Base-by-base conservation (phyloP, 73 alveolate genomes). In the Stentor roeselii region DNA sequence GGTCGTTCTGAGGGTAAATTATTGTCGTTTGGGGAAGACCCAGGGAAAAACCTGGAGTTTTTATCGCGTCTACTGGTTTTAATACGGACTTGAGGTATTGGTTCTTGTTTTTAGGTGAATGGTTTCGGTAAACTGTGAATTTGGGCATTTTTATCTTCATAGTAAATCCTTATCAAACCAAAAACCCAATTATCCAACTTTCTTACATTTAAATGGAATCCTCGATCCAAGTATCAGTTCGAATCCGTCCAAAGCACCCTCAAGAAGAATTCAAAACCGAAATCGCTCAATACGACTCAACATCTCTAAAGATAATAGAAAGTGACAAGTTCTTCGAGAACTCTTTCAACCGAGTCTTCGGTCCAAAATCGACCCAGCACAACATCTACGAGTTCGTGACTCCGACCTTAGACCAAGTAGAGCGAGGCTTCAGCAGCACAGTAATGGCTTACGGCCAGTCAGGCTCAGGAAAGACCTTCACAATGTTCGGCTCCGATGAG, bases 381-480 rank as follows among this genome's bases (percentile, higher is more conserved):
- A 34, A 67, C 37, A 40, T 67, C 15, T 67, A 67, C 34, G 41
- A 67, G 37, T 67, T 67, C 41, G 41, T 67, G 27, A 40, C n/a
- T 11, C 41, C n/a, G 11, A n/a, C 34, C 34, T 14, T 67, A 27
- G 80, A 67, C 11, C 11, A 27, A 27, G 37, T 27, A n/a, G 37
- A 67, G 37, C 37, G 34, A 21, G 80, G 80, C 41, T 30, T 21
- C 14, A 67, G 80, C 80, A 60, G 98, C 34, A 93, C 99, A 21
- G 84, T 95, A n/a, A 92, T 95, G 59, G 98, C 99, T 4, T 95
- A 95, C 75, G 99, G 99, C 3, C 95, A 95, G 83, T 93, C 99
- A 21, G 99, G 99, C 2, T 86, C 96, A 77, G 94, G 94, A n/a
- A 88, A 88, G 74, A 88, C 94, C 6, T 76, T 86, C 60, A 88